Evolutionary conservation across 441 rosid species (phyloP).

Genomic region (Bruguiera hainesii): DNA sequence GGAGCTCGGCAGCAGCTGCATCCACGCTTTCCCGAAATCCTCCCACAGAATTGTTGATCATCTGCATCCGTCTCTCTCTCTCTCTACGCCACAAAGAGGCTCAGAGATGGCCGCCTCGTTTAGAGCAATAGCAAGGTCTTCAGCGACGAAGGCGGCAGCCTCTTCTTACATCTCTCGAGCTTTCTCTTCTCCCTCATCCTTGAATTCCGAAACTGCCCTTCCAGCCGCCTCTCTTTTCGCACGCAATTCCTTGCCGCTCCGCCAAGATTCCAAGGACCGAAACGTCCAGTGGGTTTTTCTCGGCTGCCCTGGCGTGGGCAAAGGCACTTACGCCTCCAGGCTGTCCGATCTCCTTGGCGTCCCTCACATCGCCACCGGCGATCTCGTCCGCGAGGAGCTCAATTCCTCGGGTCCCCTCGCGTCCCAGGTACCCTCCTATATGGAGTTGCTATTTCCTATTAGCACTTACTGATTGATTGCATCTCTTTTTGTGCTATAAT

Average conservation of each 20-base stretch:
- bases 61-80: neutral
- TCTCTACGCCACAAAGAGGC: neutral
- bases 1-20: neutral
- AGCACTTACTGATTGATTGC: too few relatives aligned
- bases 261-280: constrained; percentile 33
- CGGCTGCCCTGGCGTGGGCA: constrained; percentile 98
- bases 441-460: neutral
- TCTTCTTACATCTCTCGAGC: constrained; percentile 6
- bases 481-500: too few relatives aligned
- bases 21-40: neutral
- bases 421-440: constrained; percentile 47
- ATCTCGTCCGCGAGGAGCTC: constrained; percentile 93
- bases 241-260: constrained; percentile 23
- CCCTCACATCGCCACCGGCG: constrained; percentile 97
- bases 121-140: constrained; percentile 14
- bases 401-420: constrained; percentile 68
- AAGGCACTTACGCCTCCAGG: constrained; percentile 93
- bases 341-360: constrained; percentile 76
- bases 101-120: constrained; percentile 37
- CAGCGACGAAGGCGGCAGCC: neutral
- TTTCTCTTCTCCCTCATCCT: constrained; percentile 29
- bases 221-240: constrained; percentile 30
- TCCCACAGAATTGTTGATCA: neutral
- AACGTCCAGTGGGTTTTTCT: constrained; percentile 90
- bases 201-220: constrained; percentile 42